Percentiles rank a stretch among this genome's conserved stretches.
Evolutionary conservation across 2,329 filamentous ascomycete species (phyloP).

Genomic region (Nakataea oryzae): DNA sequence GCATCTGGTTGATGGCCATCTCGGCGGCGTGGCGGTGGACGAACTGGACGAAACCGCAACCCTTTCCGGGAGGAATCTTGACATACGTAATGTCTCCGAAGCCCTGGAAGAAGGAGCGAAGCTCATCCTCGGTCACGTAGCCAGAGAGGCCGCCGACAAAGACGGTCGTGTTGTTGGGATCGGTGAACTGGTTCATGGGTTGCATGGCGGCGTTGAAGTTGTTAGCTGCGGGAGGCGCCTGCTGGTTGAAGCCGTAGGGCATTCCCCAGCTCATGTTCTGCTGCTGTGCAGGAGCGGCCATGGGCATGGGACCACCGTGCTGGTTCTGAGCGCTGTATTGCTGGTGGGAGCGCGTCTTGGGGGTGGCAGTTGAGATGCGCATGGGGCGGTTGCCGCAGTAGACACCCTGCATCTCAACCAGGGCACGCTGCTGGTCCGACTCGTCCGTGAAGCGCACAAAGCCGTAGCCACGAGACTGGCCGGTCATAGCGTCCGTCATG

Average conservation of each 20-base stretch:
- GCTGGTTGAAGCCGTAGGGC: slow-evolving; percentile 9
- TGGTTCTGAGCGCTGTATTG: slow-evolving; percentile 20
- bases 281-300: slow-evolving; percentile 28
- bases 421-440: slow-evolving; percentile 87
- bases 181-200: slow-evolving; percentile 97
- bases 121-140: slow-evolving; percentile 97
- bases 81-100: slow-evolving; percentile 99
- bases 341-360: slow-evolving; percentile 65
- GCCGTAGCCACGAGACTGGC: slow-evolving; percentile 94
- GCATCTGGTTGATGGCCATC: slow-evolving; percentile 99
- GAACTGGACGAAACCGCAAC: slow-evolving; percentile 97
- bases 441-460: slow-evolving; percentile 97
- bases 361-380: slow-evolving; percentile 95
- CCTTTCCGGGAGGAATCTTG: slow-evolving; percentile 98
- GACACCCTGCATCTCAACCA: slow-evolving; percentile 97
- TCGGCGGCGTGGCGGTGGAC: slow-evolving; percentile 97
- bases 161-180: slow-evolving; percentile 98
- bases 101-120: slow-evolving; percentile 99
- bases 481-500: slow-evolving; percentile 97
- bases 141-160: slow-evolving; percentile 95
- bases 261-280: slow-evolving; percentile 29
- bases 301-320: slow-evolving; percentile 21
- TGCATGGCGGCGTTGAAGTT: slow-evolving; percentile 15
- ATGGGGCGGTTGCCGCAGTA: slow-evolving; percentile 98
- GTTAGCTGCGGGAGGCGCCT: slow-evolving; percentile 14